Conservation (phyloP, 2,329 filamentous ascomycete species). For the Nemania sp. region DNA sequence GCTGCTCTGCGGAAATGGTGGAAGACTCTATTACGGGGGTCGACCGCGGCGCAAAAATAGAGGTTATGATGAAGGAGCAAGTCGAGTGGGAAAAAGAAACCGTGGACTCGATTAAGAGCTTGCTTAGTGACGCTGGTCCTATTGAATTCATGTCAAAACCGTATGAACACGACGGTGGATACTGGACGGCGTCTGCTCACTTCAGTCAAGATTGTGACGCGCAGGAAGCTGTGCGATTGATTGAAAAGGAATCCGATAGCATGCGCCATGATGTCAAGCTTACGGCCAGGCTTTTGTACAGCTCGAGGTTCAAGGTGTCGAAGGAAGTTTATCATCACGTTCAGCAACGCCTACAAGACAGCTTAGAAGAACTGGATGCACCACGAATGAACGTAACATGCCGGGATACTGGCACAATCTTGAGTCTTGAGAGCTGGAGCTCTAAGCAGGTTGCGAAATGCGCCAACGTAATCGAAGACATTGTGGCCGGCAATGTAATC, state of each 20-base stretch:
- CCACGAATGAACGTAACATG: not conserved
- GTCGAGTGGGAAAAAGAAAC: not conserved
- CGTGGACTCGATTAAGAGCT: not conserved
- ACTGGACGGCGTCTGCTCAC: not conserved
- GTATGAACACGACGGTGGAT: not conserved
- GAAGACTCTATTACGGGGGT: conserved; percentile 1
- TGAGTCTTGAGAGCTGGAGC: conserved; percentile 15
- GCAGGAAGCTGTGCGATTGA: conserved; percentile 4
- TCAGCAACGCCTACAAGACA: conserved; percentile 5
- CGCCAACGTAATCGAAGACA: conserved; percentile 14
- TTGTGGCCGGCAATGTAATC: conserved; percentile 17
- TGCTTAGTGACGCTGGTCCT: conserved; percentile 5
- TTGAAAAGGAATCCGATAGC: not conserved
- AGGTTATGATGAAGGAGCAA: not conserved
- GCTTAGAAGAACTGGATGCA: not conserved
- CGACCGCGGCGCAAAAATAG: not conserved
- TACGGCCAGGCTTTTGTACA: conserved; percentile 8
- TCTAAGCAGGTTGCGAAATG: conserved; percentile 13
- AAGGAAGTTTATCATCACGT: conserved; percentile 16
- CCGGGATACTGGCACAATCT: not conserved
- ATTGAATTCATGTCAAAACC: conserved; percentile 15
- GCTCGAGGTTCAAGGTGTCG: conserved; percentile 17
- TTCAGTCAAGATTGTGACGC: conserved; percentile 20
- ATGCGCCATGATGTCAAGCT: conserved; percentile 3
- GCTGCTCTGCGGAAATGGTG: conserved; percentile 1